Conservation (phyloP, 2,329 filamentous ascomycete genomes). For the Sporothrix inflata region DNA sequence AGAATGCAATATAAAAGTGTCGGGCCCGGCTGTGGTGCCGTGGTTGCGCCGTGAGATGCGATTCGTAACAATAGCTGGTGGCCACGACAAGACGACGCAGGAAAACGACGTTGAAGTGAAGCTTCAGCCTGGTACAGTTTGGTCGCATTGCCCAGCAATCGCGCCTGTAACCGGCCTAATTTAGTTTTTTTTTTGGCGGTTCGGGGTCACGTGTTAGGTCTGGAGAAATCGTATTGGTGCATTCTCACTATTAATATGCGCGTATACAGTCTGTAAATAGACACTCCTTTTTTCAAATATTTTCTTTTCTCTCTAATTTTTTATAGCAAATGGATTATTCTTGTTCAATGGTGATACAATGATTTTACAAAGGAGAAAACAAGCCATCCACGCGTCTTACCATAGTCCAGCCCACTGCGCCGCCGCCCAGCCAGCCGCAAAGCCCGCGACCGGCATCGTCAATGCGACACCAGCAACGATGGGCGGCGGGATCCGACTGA, state of each 20-base stretch:
- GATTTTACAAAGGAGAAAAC: neutral
- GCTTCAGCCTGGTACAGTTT: slow-evolving; percentile 19
- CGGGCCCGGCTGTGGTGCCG: neutral
- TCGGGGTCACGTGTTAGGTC: neutral
- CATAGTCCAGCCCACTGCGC: slow-evolving; percentile 24
- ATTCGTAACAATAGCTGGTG: neutral
- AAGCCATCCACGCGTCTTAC: neutral
- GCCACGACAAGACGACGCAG: neutral
- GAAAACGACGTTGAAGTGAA: neutral
- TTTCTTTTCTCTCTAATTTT: neutral
- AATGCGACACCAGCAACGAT: slow-evolving; percentile 25
- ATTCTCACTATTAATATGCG: neutral
- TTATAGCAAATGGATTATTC: neutral
- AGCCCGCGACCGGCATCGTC: slow-evolving; percentile 29
- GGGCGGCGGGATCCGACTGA: slow-evolving; percentile 28
- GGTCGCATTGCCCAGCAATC: neutral
- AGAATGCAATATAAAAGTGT: neutral
- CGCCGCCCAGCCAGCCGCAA: slow-evolving; percentile 27
- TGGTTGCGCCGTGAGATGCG: neutral
- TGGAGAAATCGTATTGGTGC: neutral
- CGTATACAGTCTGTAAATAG: neutral
- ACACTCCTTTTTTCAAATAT: no score
- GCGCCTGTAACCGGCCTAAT: neutral
- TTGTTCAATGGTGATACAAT: neutral
- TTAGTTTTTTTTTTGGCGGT: neutral